phyloP scores from a whole-genome alignment of 352 stramenopile species.

The Hyaloperonospora brassicae region DNA sequence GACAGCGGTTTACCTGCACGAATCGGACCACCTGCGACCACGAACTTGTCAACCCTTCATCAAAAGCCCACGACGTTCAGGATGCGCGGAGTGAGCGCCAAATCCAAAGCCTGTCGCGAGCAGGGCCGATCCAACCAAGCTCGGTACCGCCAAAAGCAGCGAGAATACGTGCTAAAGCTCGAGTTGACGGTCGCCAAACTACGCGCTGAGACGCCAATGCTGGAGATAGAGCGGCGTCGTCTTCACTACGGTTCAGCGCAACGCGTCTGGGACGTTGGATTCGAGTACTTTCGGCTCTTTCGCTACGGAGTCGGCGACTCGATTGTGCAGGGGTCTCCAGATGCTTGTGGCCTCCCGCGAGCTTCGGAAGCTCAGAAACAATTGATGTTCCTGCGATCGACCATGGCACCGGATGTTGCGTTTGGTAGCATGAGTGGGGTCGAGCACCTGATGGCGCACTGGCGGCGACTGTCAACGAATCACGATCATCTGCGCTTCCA shows the following conservation, averaged over 20 bases:
- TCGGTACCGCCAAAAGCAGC: constrained; percentile 48
- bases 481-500: constrained; percentile 33
- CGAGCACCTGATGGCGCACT: constrained; percentile 29
- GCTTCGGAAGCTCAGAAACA: constrained; percentile 27
- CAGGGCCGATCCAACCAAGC: constrained; percentile 54
- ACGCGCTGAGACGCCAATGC: constrained; percentile 30
- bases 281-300: constrained; percentile 34
- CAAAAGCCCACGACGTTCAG: constrained; percentile 3
- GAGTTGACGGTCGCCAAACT: constrained; percentile 28
- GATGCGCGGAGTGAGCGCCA: constrained; percentile 28
- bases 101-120: constrained; percentile 40
- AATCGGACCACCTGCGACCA: constrained; percentile 10
- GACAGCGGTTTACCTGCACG: constrained; percentile 12
- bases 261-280: constrained; percentile 25
- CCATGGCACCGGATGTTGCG: constrained; percentile 29
- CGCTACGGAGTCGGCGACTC: constrained; percentile 18
- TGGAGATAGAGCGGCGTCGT: constrained; percentile 22
- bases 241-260: constrained; percentile 23
- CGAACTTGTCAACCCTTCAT: constrained; percentile 14
- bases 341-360: constrained; percentile 14
- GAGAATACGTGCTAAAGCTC: constrained; percentile 24
- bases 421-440: constrained; percentile 26
- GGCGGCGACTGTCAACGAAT: constrained; percentile 28
- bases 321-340: constrained; percentile 8
- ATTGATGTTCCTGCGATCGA: constrained; percentile 34